A percentile compares a stretch with the other conserved stretches of the same genome.
phyloP scores from a whole-genome alignment of 2,329 filamentous ascomycete species.

The Hansfordia pulvinata region DNA sequence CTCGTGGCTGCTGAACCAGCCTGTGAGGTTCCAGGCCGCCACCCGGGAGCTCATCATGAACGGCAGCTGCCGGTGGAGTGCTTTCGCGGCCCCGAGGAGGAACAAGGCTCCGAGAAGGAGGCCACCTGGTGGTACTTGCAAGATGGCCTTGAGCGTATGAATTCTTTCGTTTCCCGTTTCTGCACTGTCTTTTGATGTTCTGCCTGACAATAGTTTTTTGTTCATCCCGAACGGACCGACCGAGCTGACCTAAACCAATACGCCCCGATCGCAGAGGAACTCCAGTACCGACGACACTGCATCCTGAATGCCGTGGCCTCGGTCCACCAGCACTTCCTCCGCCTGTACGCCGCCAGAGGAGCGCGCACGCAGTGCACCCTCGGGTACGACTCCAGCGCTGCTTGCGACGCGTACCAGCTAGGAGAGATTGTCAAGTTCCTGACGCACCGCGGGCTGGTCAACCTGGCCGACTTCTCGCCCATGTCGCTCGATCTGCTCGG shows the following conservation, averaged over 20 bases:
- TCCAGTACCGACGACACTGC: conserved; percentile 50
- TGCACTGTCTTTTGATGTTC: background rate
- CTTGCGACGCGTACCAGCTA: conserved; percentile 67
- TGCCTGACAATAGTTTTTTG: background rate
- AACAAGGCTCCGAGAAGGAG: conserved; percentile 18
- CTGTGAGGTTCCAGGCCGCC: conserved; percentile 42
- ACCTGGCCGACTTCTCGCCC: conserved; percentile 41
- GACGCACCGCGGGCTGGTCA: conserved; percentile 43
- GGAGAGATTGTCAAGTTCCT: conserved; percentile 68
- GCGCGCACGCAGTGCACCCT: conserved; percentile 50
- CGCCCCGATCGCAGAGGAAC: conserved; percentile 52
- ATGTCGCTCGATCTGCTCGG: conserved; percentile 27
- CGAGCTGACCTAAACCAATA: too few species aligned
- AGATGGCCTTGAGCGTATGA: conserved; percentile 49
- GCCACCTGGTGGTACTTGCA: conserved; percentile 64
- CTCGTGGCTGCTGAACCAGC: conserved; percentile 50
- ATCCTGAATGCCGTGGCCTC: conserved; percentile 59
- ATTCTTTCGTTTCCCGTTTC: background rate
- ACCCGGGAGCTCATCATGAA: conserved; percentile 53
- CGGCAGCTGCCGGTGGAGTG: conserved; percentile 47
- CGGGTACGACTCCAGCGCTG: conserved; percentile 57
- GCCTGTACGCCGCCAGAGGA: conserved; percentile 52
- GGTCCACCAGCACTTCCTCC: conserved; percentile 53
- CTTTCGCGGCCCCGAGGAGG: conserved; percentile 18
- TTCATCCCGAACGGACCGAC: conserved; percentile 6